A percentile compares a stretch with the other conserved stretches of the same genome.
These are phyloP conservation scores for Cruciata laevipes DNA, from an alignment of 257 asterid genomes.

Conservation along the genomic window DNA sequence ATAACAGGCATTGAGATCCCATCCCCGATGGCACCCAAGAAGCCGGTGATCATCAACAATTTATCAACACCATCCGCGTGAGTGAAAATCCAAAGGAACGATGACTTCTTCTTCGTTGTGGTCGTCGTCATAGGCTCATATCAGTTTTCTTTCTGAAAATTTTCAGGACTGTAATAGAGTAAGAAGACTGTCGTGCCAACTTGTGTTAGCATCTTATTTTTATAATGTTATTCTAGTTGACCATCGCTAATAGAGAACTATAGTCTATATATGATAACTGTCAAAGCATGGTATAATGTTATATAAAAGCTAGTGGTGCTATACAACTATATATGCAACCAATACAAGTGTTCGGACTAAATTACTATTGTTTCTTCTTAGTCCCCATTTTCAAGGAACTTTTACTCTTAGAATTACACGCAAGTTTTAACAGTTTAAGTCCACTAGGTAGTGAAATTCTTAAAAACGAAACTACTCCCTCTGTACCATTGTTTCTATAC, in stretches of 20 bases:
- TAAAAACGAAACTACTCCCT: too few relatives aligned
- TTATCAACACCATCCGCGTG: conserved; percentile 55
- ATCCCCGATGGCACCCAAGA: conserved; percentile 57
- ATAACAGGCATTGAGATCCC: conserved; percentile 61
- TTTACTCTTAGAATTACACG: too few relatives aligned
- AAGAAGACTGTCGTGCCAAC: background rate
- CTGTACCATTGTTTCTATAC: too few relatives aligned
- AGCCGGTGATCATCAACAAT: conserved; percentile 52
- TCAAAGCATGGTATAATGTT: background rate
- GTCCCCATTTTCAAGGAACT: too few relatives aligned
- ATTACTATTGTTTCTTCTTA: too few relatives aligned
- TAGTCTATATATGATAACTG: too few relatives aligned
- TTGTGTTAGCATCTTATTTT: background rate
- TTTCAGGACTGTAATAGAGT: background rate
- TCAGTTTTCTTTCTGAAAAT: background rate
- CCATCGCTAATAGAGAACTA: background rate
- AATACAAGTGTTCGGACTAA: too few relatives aligned
- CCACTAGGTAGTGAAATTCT: too few relatives aligned
- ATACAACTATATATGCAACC: too few relatives aligned
- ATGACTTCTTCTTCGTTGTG: conserved; percentile 19
- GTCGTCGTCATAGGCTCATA: conserved; percentile 8
- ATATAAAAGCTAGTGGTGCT: too few relatives aligned
- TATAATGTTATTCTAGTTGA: too few relatives aligned
- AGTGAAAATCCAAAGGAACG: conserved; percentile 51
- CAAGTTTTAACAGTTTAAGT: too few relatives aligned